Base-by-base conservation (phyloP, 306 rosid genomes). In the Dryas octopetala region DNA sequence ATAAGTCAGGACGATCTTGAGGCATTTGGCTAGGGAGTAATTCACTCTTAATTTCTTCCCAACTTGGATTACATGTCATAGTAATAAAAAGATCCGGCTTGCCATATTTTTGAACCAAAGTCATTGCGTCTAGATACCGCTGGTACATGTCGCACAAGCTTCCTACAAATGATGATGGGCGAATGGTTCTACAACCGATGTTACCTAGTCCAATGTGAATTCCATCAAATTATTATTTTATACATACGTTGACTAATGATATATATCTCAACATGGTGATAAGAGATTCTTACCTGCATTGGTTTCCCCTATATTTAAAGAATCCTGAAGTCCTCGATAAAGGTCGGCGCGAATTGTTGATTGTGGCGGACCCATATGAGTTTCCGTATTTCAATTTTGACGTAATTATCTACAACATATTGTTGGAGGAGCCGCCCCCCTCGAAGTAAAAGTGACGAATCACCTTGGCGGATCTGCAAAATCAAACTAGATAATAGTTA, bases 341-440 rank as follows among this genome's bases (percentile, higher is more conserved):
- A 48, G 8, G 2, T 48, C 60, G 8, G 44, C 9, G 9, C 53
- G 9, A 4, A 67, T 4, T 46, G 4, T 48, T 67, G 43, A 4
- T 67, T n/a, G 4, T 4, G 6, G 7, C 71, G 23, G 9, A 43
- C 15, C 4, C 12, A 68, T 4, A 17, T 15, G 2, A 68, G 44
- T 6, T 52, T n/a, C 3, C 8, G 14, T 51, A 23, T 69, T 11
- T 69, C 26, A 2, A 69, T 12, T 51, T 69, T 69, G 8, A 69
- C 17, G 47, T 69, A 69, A 43, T 49, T 69, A 13, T 69, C 74
- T 7, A 69, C 74, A 11, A 51, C 61, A 69, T 49, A 49, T 28
- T 69, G 48, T 69, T 69, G 48, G 4, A 50, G 9, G 2, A 69
- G 26, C 9, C 48, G n/a, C 0, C 61, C 8, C 1, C 0, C 60